phyloP scores from a whole-genome alignment of 768 basidiomycete species.

The Dentipellis sp. region DNA sequence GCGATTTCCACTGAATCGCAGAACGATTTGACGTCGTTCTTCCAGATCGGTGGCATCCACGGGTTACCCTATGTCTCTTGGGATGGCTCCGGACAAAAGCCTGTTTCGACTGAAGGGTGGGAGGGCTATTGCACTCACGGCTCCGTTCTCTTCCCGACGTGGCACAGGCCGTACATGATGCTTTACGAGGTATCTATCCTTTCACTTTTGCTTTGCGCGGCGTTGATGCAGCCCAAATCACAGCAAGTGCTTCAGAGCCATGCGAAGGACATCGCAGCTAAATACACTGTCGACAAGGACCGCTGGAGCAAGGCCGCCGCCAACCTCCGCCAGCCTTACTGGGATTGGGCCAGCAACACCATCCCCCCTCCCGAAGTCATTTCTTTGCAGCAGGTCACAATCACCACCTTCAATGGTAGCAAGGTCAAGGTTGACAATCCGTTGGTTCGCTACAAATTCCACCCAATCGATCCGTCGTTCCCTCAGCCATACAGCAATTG shows the following conservation, averaged over 20 bases:
- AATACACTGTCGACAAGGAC: constrained; percentile 21
- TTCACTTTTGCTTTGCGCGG: not conserved
- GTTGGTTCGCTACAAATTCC: constrained; percentile 26
- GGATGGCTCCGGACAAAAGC: constrained; percentile 28
- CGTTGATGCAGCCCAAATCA: not conserved
- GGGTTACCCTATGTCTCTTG: constrained; percentile 38
- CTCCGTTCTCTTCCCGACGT: constrained; percentile 43
- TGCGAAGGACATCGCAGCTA: constrained; percentile 32
- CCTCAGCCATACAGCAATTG: constrained; percentile 1
- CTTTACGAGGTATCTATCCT: constrained; percentile 34
- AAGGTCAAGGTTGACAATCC: constrained; percentile 24
- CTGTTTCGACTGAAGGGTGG: constrained; percentile 20
- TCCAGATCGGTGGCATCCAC: constrained; percentile 42
- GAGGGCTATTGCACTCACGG: constrained; percentile 52
- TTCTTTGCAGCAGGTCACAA: constrained; percentile 22
- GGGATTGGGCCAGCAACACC: constrained; percentile 39
- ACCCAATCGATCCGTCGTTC: constrained; percentile 18
- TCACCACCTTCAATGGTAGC: constrained; percentile 24
- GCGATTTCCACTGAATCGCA: constrained; percentile 24
- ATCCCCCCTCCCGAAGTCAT: constrained; percentile 33
- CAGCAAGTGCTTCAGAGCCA: constrained; percentile 39
- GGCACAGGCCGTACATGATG: constrained; percentile 45
- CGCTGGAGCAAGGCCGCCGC: constrained; percentile 27
- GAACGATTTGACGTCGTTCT: constrained; percentile 28
- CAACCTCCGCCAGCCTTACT: constrained; percentile 34